Base-by-base conservation (phyloP, 805 yeast genomes). In the Metschnikowia noctiluminum region DNA sequence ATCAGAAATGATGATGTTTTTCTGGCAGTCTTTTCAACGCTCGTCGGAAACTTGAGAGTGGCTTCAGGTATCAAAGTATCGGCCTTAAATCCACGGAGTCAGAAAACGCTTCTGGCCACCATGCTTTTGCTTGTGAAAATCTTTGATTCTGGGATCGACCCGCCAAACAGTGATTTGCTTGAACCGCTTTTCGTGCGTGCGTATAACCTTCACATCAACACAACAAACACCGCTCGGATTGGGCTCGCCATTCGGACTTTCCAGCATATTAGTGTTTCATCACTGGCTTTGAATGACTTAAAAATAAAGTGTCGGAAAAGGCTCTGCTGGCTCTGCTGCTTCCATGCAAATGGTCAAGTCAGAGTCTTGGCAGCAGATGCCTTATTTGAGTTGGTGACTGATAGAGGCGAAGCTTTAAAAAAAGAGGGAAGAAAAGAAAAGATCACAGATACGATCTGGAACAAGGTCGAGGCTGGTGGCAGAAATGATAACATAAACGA, bases 141-240 rank as follows among this genome's bases (percentile, higher is more conserved):
- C 4, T 66, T 77, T 48, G 81, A 78, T 40, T 49, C 70, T 9
- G 68, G 67, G 40, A 39, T 68, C 2, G 40, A 36, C 7, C 46
- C 72, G n/a, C 77, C 78, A 0, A 27, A 12, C 0, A 46, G 37
- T 1, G 66, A 68, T 38, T 57, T 61, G 27, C 56, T 63, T 15
- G 57, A 67, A 35, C 64, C 70, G 0, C 60, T 82, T 5, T 79
- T 69, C 40, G 69, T 78, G 1, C 65, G 81, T 30, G 63, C 78
- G 6, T 81, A 74, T 66, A 85, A 85, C 58, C 61, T 81, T 32
- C 85, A 83, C 46, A 64, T 85, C 32, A 76, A 76, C 49, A 77
- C 81, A 1, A 59, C 70, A 6, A 73, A 71, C 43, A 40, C 68
- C 7, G 48, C 62, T 0, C 61, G 82, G 38, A 51, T 81, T 1